Base-by-base conservation (phyloP, 2,329 filamentous ascomycete genomes). In the Dactylonectria macrodidyma region DNA sequence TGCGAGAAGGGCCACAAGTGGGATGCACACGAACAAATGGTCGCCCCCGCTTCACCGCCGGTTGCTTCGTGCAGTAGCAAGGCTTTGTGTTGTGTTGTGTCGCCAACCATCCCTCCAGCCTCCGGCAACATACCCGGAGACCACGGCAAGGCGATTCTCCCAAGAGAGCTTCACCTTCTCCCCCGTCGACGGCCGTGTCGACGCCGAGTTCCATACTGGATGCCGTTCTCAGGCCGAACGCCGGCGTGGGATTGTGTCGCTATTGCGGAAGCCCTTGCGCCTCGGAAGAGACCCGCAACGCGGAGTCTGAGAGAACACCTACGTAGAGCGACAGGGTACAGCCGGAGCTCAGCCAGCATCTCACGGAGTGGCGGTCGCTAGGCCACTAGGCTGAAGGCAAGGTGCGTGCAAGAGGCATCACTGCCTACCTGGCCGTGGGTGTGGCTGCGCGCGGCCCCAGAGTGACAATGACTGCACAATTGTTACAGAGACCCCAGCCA, bases 401-500 rank as follows among this genome's bases (percentile, higher is more conserved):
- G 57, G 44, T 55, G 61, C 61, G 55, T 30, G 36, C 41, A 44
- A 44, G 41, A 44, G 38, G 38, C 12, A 41, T 69, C 69, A 66
- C 58, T 66, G 62, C 58, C 36, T 47, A 46, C 12, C 38, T n/a
- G 14, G 38, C 16, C 12, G 38, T 52, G n/a, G 58, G 62, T 51
- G 46, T 59, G 52, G 58, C 58, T 62, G 64, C 36, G 59, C 47
- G 59, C 65, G 48, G 65, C 65, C 65, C 65, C 48, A 59, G 60
- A 59, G 55, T 59, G 60, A 52, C 51, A 58, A 36, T 62, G 51
- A 41, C 41, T 33, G 38, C 34, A 30, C 24, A 36, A 30, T 65
- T 71, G 64, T 70, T 71, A 61, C 70, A 74, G 71, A 73, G 73
- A 60, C 57, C 67, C 64, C 59, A 54, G 57, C 62, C 66, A 62